Percentiles rank a stretch among this genome's conserved stretches.
Evolutionary conservation across 2,329 filamentous ascomycete species (phyloP).

Genomic region (Anisogramma anomala): DNA sequence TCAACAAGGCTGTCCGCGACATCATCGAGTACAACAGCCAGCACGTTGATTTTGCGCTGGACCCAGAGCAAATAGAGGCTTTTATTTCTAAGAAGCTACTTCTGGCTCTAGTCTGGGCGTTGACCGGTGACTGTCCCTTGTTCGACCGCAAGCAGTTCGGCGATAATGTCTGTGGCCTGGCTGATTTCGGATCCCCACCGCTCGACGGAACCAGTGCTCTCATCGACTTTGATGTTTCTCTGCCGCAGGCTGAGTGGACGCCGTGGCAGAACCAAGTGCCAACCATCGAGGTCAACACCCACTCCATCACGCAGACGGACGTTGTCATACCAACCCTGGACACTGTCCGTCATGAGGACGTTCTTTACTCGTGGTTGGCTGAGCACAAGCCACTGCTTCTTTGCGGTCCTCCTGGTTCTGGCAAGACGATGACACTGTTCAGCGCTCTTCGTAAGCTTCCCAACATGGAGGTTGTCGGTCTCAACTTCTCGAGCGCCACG

Average conservation of each 20-base stretch:
- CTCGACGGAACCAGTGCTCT: constrained; percentile 70
- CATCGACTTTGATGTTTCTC: constrained; percentile 86
- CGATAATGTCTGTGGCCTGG: constrained; percentile 68
- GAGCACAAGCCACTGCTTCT: constrained; percentile 96
- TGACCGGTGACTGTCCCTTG: constrained; percentile 89
- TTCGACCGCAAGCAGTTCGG: constrained; percentile 80
- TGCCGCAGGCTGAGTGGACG: constrained; percentile 81
- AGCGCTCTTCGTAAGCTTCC: constrained; percentile 92
- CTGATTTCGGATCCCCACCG: constrained; percentile 74
- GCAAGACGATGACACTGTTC: constrained; percentile 99
- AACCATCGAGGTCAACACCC: constrained; percentile 91
- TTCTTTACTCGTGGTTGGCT: constrained; percentile 98
- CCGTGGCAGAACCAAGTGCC: constrained; percentile 94
- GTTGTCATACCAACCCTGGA: constrained; percentile 97
- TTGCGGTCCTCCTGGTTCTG: constrained; percentile 93
- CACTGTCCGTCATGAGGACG: constrained; percentile 93
- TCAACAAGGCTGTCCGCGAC: constrained; percentile 88
- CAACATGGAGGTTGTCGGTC: constrained; percentile 97
- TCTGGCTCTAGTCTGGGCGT: constrained; percentile 84
- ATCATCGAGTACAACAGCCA: constrained; percentile 93
- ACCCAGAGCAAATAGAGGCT: constrained; percentile 76
- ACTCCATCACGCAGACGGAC: constrained; percentile 95
- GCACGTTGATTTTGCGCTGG: constrained; percentile 86
- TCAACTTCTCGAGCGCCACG: constrained; percentile 98
- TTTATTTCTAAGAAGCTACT: constrained; percentile 92